A percentile compares a stretch with the other conserved stretches of the same genome.
phyloP scores from a whole-genome alignment of 2,329 filamentous ascomycete species.

The Pezicula carpinea region DNA sequence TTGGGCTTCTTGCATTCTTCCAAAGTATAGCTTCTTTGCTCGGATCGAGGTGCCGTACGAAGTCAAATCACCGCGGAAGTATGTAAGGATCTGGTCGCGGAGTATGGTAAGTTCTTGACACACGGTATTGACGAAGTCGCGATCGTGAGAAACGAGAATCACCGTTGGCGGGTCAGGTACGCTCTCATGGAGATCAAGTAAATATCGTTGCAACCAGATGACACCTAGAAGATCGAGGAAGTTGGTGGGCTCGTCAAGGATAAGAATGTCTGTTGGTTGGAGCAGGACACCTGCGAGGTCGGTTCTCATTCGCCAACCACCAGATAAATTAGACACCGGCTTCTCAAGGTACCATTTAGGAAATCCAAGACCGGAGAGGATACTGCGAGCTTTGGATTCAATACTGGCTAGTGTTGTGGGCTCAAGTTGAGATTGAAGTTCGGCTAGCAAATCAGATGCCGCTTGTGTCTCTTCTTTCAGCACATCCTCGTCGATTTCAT shows the following conservation, averaged over 20 bases:
- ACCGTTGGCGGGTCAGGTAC: constrained; percentile 57
- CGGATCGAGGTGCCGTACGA: constrained; percentile 65
- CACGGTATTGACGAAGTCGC: constrained; percentile 72
- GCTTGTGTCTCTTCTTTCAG: constrained; percentile 64
- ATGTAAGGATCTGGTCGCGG: constrained; percentile 64
- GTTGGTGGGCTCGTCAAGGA: constrained; percentile 85
- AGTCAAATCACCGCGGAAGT: constrained; percentile 71
- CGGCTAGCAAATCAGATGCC: constrained; percentile 64
- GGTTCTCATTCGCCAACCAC: constrained; percentile 71
- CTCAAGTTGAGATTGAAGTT: constrained; percentile 65
- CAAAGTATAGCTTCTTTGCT: constrained; percentile 63
- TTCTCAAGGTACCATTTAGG: constrained; percentile 55
- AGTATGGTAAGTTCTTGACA: constrained; percentile 73
- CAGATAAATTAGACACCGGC: constrained; percentile 63
- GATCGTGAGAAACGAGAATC: constrained; percentile 78
- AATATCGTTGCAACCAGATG: constrained; percentile 75
- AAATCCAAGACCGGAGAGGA: constrained; percentile 70
- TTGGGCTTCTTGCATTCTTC: constrained; percentile 75
- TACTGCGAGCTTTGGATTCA: constrained; percentile 61
- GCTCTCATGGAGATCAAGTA: constrained; percentile 50
- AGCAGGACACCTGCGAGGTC: constrained; percentile 62
- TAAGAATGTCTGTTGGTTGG: constrained; percentile 70
- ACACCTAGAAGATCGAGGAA: constrained; percentile 80
- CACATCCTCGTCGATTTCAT: constrained; percentile 49
- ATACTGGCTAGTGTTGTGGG: constrained; percentile 57